phyloP scores from a whole-genome alignment of 345 rosid genomes.

The Ceriops tagal region DNA sequence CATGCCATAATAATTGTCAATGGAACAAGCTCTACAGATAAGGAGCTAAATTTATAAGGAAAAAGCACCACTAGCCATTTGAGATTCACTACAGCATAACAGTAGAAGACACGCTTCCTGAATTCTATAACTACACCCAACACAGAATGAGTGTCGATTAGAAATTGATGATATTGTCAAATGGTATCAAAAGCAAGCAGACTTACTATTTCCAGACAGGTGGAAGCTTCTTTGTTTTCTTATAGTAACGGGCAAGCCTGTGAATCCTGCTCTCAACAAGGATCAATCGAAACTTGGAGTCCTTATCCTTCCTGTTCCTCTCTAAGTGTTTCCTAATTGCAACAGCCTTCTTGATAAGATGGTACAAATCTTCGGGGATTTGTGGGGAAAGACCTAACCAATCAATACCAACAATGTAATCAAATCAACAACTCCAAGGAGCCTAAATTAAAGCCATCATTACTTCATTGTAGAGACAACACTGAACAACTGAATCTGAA shows the following conservation, averaged over 20 bases:
- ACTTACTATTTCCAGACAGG: constrained; percentile 88
- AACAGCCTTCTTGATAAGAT: constrained; percentile 84
- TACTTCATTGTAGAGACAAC: no score
- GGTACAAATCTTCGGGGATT: constrained; percentile 87
- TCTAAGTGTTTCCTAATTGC: constrained; percentile 91
- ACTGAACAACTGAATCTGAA: no score
- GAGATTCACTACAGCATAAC: background rate
- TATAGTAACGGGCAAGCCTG: constrained; percentile 87
- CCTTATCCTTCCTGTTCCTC: constrained; percentile 96
- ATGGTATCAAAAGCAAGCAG: background rate
- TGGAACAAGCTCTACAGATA: background rate
- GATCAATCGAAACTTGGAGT: constrained; percentile 85
- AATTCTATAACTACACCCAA: no score
- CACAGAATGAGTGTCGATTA: background rate
- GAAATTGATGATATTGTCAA: background rate
- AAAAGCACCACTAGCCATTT: background rate
- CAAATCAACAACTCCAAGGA: no score
- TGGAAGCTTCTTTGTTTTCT: constrained; percentile 94
- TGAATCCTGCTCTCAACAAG: constrained; percentile 93
- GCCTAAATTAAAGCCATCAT: no score
- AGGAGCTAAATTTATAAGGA: background rate
- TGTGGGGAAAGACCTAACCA: constrained; percentile 76
- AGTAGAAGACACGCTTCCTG: background rate
- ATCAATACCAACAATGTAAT: background rate
- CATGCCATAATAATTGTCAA: background rate